Conservation (phyloP, 2,329 filamentous ascomycete species). For the Phialocephala sp. region DNA sequence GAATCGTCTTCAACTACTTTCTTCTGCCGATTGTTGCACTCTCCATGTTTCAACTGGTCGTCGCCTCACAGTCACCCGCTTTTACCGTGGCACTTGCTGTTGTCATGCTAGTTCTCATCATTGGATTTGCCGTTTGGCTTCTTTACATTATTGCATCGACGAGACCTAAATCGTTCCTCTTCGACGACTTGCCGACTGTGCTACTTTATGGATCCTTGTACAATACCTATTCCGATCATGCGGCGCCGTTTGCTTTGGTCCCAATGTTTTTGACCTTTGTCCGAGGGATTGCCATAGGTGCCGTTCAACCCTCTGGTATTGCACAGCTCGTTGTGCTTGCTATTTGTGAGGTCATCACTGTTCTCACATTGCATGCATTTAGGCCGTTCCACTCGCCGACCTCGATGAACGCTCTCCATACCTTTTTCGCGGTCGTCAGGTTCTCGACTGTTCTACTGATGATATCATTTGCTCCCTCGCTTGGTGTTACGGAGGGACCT, state of each 20-base stretch:
- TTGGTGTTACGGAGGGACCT: constrained; percentile 77
- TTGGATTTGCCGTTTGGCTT: constrained; percentile 79
- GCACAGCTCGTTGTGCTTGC: constrained; percentile 91
- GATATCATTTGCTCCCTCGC: constrained; percentile 82
- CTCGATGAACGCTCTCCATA: constrained; percentile 97
- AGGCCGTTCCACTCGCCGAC: constrained; percentile 88
- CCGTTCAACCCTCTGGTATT: constrained; percentile 89
- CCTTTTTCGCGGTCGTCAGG: constrained; percentile 78
- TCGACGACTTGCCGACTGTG: constrained; percentile 90
- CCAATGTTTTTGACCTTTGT: constrained; percentile 85
- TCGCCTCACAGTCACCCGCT: constrained; percentile 69
- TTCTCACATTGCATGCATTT: constrained; percentile 87
- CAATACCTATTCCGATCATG: constrained; percentile 96
- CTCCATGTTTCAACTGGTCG: constrained; percentile 90
- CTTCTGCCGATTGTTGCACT: constrained; percentile 84
- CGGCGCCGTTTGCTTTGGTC: constrained; percentile 86
- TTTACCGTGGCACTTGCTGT: constrained; percentile 78
- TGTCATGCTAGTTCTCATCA: constrained; percentile 73
- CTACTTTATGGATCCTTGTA: constrained; percentile 92
- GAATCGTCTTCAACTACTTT: constrained; percentile 92
- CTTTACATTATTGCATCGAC: constrained; percentile 81
- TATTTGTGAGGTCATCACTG: constrained; percentile 90
- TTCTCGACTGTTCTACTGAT: constrained; percentile 78
- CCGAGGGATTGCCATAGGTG: constrained; percentile 88
- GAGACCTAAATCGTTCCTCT: constrained; percentile 83